phyloP scores from a whole-genome alignment of 139 green algal species.

The Chlorella ohadii region DNA sequence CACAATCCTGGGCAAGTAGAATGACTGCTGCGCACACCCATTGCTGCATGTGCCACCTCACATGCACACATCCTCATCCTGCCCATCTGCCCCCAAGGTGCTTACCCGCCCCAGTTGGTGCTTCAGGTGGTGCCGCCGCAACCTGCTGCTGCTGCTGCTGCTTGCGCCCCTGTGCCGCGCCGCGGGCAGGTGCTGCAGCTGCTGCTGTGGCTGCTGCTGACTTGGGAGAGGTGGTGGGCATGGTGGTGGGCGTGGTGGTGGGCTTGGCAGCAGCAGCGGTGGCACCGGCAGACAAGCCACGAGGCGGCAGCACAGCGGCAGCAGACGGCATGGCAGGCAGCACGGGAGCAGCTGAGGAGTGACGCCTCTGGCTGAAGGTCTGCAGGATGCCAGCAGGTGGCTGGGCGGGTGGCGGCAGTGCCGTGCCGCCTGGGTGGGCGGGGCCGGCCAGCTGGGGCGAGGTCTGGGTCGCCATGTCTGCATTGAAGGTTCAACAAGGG shows the following conservation, averaged over 20 bases:
- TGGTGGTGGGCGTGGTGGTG: neutral
- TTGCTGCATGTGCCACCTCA: no score
- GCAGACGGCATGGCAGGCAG: neutral
- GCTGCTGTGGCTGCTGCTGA: neutral
- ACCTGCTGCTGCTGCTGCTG: neutral
- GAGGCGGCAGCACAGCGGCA: neutral
- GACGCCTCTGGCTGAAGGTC: neutral
- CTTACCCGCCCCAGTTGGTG: neutral
- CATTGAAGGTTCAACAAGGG: neutral
- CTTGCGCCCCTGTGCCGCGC: neutral
- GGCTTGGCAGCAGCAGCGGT: conserved; percentile 6
- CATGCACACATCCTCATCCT: neutral
- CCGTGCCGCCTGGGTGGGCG: neutral
- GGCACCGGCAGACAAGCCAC: neutral
- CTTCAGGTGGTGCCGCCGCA: neutral
- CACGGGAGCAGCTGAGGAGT: neutral
- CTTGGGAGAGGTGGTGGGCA: conserved; percentile 7
- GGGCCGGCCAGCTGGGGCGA: neutral
- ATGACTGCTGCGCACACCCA: neutral
- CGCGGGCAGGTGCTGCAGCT: neutral
- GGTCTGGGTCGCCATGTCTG: conserved; percentile 32
- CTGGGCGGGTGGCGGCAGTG: neutral
- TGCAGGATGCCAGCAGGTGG: neutral
- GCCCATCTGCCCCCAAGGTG: neutral
- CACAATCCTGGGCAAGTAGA: no score